Conservation (phyloP, 148 eudicot genomes). For the Gaultheria prostrata region DNA sequence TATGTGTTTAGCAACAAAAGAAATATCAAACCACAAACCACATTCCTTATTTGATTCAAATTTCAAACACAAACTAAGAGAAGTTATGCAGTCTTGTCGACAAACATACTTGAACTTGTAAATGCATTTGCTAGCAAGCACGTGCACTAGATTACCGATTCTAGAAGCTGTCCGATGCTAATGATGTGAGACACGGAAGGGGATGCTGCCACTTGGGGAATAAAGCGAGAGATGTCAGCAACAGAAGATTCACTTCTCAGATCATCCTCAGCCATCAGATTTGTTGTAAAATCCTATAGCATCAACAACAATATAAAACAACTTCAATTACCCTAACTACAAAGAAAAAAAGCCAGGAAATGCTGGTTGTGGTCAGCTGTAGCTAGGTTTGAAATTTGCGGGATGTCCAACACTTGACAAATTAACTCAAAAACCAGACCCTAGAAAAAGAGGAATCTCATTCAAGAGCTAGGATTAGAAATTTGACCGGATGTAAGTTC, state of each 20-base stretch:
- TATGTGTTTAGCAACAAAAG: background rate
- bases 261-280: constrained; percentile 70
- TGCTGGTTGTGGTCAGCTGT: background rate
- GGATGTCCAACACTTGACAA: too few relatives aligned
- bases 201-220: constrained; percentile 42
- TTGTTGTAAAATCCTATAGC: constrained; percentile 66
- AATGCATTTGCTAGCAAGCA: background rate
- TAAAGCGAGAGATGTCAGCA: constrained; percentile 49
- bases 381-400: background rate
- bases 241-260: constrained; percentile 58
- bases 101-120: background rate
- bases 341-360: background rate
- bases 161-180: constrained; percentile 89
- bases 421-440: background rate
- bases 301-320: constrained; percentile 6
- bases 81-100: background rate
- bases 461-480: background rate
- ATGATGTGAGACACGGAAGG: constrained; percentile 61
- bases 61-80: background rate
- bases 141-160: constrained; percentile 51
- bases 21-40: background rate
- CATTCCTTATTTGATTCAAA: too few relatives aligned
- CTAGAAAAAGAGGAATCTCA: background rate
- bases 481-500: background rate
- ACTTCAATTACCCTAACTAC: background rate